phyloP scores from a whole-genome alignment of 768 basidiomycete genomes.

The Suillus alpinus region DNA sequence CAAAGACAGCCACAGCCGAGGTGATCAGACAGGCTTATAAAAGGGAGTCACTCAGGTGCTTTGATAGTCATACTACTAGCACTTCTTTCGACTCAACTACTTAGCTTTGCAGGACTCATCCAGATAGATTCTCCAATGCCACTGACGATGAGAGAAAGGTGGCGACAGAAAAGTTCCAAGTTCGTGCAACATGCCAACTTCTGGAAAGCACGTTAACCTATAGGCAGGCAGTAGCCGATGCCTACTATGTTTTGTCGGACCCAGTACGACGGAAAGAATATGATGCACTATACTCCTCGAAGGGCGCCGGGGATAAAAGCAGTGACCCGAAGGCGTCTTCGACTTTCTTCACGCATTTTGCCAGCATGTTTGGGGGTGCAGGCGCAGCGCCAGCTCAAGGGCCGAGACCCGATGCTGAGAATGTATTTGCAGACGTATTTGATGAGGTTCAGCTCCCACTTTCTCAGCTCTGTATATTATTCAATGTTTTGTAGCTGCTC shows the following conservation, averaged over 20 bases:
- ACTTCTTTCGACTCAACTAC: slow-evolving; percentile 16
- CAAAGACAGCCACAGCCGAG: slow-evolving; percentile 59
- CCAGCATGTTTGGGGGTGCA: slow-evolving; percentile 61
- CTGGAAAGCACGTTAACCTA: not conserved
- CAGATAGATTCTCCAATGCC: slow-evolving; percentile 75
- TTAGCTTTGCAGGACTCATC: slow-evolving; percentile 66
- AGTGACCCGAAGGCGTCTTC: slow-evolving; percentile 65
- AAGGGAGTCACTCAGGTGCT: slow-evolving; percentile 71
- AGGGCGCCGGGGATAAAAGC: slow-evolving; percentile 47
- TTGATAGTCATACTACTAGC: slow-evolving; percentile 1
- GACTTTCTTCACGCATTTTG: slow-evolving; percentile 75
- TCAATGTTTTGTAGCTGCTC: slow-evolving; percentile 48
- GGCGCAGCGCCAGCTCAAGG: slow-evolving; percentile 29
- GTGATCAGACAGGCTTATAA: slow-evolving; percentile 78
- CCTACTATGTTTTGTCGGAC: slow-evolving; percentile 91
- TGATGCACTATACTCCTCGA: slow-evolving; percentile 61
- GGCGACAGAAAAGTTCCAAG: slow-evolving; percentile 87
- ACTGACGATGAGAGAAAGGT: slow-evolving; percentile 64
- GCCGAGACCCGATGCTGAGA: slow-evolving; percentile 70
- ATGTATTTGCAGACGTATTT: slow-evolving; percentile 86
- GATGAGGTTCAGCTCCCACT: slow-evolving; percentile 62
- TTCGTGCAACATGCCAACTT: slow-evolving; percentile 23
- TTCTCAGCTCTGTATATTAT: not conserved
- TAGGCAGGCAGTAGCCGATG: slow-evolving; percentile 79
- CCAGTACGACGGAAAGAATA: slow-evolving; percentile 69